Evolutionary conservation across 208 protist species (phyloP).

Genomic region (Acanthamoeba sp.): DNA sequence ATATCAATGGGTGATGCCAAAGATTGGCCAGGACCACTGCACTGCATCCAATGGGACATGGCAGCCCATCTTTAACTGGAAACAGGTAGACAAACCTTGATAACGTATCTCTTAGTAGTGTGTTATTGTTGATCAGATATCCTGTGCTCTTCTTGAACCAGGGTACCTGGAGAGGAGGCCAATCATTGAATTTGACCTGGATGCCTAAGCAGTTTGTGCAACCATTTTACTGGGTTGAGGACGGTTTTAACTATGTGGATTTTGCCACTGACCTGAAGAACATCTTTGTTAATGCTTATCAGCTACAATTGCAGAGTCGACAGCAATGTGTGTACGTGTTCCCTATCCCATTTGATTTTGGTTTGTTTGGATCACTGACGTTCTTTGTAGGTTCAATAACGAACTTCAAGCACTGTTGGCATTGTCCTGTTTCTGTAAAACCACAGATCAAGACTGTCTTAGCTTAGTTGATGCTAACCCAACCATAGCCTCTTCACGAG

Average conservation of each 20-base stretch:
- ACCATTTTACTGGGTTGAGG: background rate
- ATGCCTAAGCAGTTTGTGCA: background rate
- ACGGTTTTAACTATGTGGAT: background rate
- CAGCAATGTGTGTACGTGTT: background rate
- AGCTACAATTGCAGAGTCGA: background rate
- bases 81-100: background rate
- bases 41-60: background rate
- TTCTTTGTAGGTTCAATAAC: background rate
- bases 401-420: background rate
- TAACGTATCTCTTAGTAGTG: background rate
- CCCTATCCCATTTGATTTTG: background rate
- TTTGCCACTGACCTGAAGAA: background rate
- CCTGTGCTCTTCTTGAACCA: background rate
- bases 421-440: background rate
- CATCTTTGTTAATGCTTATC: background rate
- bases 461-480: background rate
- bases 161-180: background rate
- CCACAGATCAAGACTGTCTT: background rate
- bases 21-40: background rate
- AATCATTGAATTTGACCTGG: background rate
- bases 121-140: background rate
- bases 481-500: background rate
- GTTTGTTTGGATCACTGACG: no score
- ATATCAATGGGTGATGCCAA: background rate
- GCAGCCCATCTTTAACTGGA: background rate